These are phyloP conservation scores for Mycocentrospora acerina DNA, from an alignment of 2,329 filamentous ascomycete genomes.

Conservation along the genomic window DNA sequence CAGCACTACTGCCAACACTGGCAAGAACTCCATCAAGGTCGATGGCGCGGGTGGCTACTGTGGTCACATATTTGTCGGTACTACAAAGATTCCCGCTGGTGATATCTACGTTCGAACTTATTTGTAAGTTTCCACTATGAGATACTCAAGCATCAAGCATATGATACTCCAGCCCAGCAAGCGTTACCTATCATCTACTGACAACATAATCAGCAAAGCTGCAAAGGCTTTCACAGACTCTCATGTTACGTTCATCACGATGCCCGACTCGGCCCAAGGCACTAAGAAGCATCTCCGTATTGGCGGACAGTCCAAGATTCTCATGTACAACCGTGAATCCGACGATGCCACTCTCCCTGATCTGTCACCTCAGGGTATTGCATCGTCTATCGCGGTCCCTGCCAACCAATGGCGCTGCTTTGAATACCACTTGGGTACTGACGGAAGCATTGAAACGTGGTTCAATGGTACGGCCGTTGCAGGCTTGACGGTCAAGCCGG, in stretches of 20 bases:
- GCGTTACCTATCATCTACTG: slow-evolving; percentile 3
- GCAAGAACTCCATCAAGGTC: slow-evolving; percentile 75
- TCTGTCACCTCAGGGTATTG: slow-evolving; percentile 61
- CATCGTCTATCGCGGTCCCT: slow-evolving; percentile 54
- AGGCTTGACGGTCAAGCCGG: slow-evolving; percentile 53
- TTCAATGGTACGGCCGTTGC: slow-evolving; percentile 55
- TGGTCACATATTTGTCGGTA: slow-evolving; percentile 62
- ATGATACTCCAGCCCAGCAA: not conserved
- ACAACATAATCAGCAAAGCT: slow-evolving; percentile 50
- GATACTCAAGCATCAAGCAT: not conserved
- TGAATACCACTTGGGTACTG: slow-evolving; percentile 61
- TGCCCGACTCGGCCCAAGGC: slow-evolving; percentile 60
- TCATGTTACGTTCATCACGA: slow-evolving; percentile 65
- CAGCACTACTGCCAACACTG: slow-evolving; percentile 54
- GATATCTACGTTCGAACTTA: slow-evolving; percentile 60
- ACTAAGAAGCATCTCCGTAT: slow-evolving; percentile 62
- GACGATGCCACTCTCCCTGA: slow-evolving; percentile 65
- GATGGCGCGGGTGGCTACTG: slow-evolving; percentile 61
- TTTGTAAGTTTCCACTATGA: slow-evolving; percentile 50
- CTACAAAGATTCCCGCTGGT: slow-evolving; percentile 56
- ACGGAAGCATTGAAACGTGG: slow-evolving; percentile 64
- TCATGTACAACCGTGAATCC: slow-evolving; percentile 66
- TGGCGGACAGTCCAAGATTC: slow-evolving; percentile 60
- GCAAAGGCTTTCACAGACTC: slow-evolving; percentile 59
- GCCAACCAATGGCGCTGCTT: slow-evolving; percentile 60